Conservation (phyloP, 2,329 filamentous ascomycete species). For the Fusarium sp. region DNA sequence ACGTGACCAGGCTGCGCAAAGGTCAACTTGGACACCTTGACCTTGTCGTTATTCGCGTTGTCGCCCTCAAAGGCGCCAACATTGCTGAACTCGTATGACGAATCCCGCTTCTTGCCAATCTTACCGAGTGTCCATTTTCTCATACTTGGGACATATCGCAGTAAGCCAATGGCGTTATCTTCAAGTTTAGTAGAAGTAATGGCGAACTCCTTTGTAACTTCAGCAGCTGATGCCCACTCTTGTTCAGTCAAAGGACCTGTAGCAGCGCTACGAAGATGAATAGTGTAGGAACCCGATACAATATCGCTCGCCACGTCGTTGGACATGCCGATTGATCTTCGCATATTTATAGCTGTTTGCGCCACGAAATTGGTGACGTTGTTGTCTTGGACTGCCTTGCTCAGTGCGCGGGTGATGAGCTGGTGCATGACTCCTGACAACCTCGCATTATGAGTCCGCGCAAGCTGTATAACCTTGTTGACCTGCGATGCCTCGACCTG, state of each 20-base stretch:
- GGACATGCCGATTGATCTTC: constrained; percentile 30
- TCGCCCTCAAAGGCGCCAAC: constrained; percentile 28
- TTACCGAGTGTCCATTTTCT: constrained; percentile 35
- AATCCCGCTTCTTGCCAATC: constrained; percentile 33
- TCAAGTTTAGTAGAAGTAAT: constrained; percentile 13
- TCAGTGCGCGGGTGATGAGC: constrained; percentile 35
- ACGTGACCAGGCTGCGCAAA: constrained; percentile 40
- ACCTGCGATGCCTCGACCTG: constrained; percentile 25
- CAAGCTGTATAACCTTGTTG: constrained; percentile 1
- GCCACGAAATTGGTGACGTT: constrained; percentile 38
- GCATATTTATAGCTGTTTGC: constrained; percentile 40
- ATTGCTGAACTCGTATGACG: constrained; percentile 40
- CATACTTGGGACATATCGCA: constrained; percentile 38
- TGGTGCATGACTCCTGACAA: constrained; percentile 33
- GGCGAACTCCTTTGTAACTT: constrained; percentile 27
- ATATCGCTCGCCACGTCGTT: constrained; percentile 25
- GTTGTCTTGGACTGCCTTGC: constrained; percentile 20
- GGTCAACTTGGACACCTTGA: constrained; percentile 30
- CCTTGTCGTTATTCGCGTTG: not conserved
- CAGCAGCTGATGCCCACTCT: constrained; percentile 32
- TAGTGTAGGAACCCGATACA: constrained; percentile 29
- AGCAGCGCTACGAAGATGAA: constrained; percentile 4
- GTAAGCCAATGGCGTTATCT: constrained; percentile 32
- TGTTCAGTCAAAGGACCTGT: constrained; percentile 20
- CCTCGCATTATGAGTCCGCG: constrained; percentile 34